Evolutionary conservation across 495 filamentous ascomycete species (phyloP).

Genomic region (Talaromyces adpressus): DNA sequence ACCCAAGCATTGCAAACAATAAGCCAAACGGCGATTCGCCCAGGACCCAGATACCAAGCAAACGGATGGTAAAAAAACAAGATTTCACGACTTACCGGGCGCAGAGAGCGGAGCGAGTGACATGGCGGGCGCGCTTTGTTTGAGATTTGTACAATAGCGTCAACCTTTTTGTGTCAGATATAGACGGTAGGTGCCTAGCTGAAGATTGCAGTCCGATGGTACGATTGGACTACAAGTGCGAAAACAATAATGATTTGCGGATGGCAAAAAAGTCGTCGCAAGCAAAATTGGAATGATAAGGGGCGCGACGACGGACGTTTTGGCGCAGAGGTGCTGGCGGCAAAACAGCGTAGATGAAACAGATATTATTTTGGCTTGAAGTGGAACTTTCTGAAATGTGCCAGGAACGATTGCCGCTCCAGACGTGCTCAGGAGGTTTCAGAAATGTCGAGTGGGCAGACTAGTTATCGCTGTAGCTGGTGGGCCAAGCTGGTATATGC

Average conservation of each 20-base stretch:
- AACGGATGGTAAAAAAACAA: constrained; percentile 4
- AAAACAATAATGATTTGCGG: neutral
- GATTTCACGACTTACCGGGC: constrained; percentile 7
- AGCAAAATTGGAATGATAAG: constrained; percentile 1
- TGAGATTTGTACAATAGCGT: neutral
- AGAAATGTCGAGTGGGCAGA: neutral
- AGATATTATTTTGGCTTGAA: neutral
- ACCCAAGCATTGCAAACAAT: neutral
- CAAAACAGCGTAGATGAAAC: neutral
- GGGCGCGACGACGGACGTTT: constrained; percentile 1
- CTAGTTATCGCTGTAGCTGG: neutral
- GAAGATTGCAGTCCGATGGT: neutral
- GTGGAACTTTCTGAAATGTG: neutral
- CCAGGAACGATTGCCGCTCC: neutral
- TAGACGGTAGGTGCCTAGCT: neutral
- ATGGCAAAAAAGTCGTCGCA: constrained; percentile 1
- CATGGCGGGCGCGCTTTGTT: constrained; percentile 5
- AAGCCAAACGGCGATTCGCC: neutral
- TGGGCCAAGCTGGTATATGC: neutral
- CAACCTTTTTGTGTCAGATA: constrained; percentile 2
- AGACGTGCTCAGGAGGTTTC: constrained; percentile 3
- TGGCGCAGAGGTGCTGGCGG: neutral
- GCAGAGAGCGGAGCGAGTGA: constrained; percentile 10
- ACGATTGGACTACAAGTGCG: neutral
- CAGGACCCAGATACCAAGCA: neutral